A percentile compares a stretch with the other conserved stretches of the same genome.
Evolutionary conservation across 768 basidiomycete species (phyloP).

Genomic region (Brasilioporus rufonigricans): DNA sequence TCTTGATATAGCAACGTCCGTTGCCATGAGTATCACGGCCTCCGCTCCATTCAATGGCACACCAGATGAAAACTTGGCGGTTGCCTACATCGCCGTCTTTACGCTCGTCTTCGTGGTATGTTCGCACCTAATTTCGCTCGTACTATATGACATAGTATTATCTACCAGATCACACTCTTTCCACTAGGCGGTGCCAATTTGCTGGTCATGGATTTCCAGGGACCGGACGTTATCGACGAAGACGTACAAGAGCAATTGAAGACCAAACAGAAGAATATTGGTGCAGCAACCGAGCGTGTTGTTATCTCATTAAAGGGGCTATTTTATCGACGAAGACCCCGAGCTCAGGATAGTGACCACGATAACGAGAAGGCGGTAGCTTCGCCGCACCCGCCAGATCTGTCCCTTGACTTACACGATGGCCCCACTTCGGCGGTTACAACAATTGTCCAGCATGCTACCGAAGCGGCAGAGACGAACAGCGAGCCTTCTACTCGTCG

Average conservation of each 20-base stretch:
- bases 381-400: not conserved
- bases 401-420: not conserved
- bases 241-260: conserved; percentile 49
- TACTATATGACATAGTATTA: not conserved
- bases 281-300: conserved; percentile 10
- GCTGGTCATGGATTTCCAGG: conserved; percentile 61
- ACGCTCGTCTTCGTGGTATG: conserved; percentile 58
- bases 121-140: not conserved
- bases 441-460: conserved; percentile 5
- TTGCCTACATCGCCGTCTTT: conserved; percentile 66
- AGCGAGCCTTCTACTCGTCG: not conserved
- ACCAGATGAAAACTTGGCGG: conserved; percentile 55
- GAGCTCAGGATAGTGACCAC: not conserved
- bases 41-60: conserved; percentile 59
- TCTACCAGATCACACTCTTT: conserved; percentile 56
- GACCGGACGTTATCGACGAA: conserved; percentile 59
- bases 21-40: conserved; percentile 61
- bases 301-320: not conserved
- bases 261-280: conserved; percentile 32
- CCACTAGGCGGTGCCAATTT: conserved; percentile 55
- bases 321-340: not conserved
- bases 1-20: conserved; percentile 52
- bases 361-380: conserved; percentile 12
- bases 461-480: not conserved
- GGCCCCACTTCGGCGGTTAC: not conserved